Base-by-base conservation (phyloP, 768 basidiomycete genomes). In the Paxillus involutus region DNA sequence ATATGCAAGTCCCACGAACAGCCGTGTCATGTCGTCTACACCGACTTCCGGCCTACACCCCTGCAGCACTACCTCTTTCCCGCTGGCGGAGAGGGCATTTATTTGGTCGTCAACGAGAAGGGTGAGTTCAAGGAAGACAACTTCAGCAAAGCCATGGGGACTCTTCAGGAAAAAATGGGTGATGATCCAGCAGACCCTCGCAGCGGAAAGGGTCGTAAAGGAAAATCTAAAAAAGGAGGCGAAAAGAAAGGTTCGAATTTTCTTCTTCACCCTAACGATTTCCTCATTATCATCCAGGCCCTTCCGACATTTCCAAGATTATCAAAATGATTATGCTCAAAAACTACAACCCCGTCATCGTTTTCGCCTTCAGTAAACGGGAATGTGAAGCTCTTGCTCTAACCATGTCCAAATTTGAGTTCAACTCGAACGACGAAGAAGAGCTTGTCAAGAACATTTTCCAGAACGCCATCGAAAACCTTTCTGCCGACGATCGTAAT, bases 11-110 rank as follows among this genome's bases (percentile, higher is more conserved):
- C 89, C 1, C 97, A 98, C 65, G 89, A 95, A 56, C 97, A 98
- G 63, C 96, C 97, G 0, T 98, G 97, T 71, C 97, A 99, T 67
- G 93, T 99, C 67, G 95, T 99, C 39, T 99, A 98, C 71, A 99
- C 97, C 56, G 94, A 99, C 74, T 98, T 98, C 76, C 88, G 97
- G 35, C 97, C 97, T 2, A 99, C 97, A 1, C 97, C 97, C 1
- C 75, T 99, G 8, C 97, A 98, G 66, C 97, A 99, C 63, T 99
- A 98, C 69, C 84, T 99, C 51, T 99, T 98, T 75, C 97, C 97
- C 1, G 85, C 89, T 4, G 96, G 96, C 8, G 94, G 92, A 2
- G 94, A 98, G 59, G 97, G 97, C 9, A 98, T 99, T 42, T 97
- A 94, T 68, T 77, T 99, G 2, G 97, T 99, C 2, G 92, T 99